A percentile compares a stretch with the other conserved stretches of the same genome.
Conservation (phyloP, 345 rosid genomes). For the Hypericum perforatum region DNA sequence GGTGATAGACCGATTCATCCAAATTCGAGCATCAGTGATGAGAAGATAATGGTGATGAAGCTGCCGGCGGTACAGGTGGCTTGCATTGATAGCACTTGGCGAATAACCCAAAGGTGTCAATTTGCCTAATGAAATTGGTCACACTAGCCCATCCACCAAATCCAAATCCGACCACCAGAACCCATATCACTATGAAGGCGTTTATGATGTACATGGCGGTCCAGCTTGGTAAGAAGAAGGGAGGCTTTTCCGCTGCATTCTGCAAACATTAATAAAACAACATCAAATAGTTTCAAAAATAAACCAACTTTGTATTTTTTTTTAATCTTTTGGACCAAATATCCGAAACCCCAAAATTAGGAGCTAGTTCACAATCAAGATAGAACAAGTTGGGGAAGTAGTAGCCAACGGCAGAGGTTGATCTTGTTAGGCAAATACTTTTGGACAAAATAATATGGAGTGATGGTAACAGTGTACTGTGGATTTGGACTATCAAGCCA, state of each 20-base stretch:
- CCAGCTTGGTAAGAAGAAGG: constrained; percentile 78
- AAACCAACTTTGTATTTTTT: no score
- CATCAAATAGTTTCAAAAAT: no score
- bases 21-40: constrained; percentile 10
- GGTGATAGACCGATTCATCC: not conserved
- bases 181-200: constrained; percentile 72
- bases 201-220: constrained; percentile 72
- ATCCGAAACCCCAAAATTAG: no score
- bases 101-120: constrained; percentile 83
- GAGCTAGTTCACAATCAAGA: no score
- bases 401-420: no score
- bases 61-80: constrained; percentile 38
- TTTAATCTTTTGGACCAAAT: no score
- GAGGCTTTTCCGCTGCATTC: constrained; percentile 98
- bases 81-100: constrained; percentile 99
- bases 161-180: constrained; percentile 77
- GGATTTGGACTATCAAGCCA: constrained; percentile 11
- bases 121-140: constrained; percentile 77
- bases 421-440: not conserved
- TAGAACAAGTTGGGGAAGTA: no score
- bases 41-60: constrained; percentile 19
- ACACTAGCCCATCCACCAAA: constrained; percentile 97
- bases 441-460: not conserved
- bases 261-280: constrained; percentile 15
- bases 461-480: not conserved